These are phyloP conservation scores for Halophytophthora polymorphica DNA, from an alignment of 352 stramenopile species.

Conservation along the genomic window DNA sequence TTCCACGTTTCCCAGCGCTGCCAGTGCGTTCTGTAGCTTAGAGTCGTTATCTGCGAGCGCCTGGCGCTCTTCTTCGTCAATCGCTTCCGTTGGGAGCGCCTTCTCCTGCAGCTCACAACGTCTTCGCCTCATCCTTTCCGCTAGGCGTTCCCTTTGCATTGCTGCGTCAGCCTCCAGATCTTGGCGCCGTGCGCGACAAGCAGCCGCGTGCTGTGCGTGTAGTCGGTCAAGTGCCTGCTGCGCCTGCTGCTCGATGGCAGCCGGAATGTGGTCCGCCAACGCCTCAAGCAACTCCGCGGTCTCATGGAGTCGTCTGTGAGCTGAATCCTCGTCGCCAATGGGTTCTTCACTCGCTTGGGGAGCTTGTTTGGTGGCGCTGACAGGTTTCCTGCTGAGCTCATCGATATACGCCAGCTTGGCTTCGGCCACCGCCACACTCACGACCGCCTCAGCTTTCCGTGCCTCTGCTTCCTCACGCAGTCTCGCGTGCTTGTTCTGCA, in stretches of 20 bases:
- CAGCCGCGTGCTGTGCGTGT: conserved; percentile 15
- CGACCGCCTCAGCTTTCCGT: conserved; percentile 5
- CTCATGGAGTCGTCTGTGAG: conserved; percentile 2
- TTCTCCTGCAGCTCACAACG: conserved; percentile 7
- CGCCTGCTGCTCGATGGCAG: conserved; percentile 19
- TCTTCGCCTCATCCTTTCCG: conserved; percentile 18
- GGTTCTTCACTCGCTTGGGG: neutral
- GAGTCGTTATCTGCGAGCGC: conserved; percentile 10
- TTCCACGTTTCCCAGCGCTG: conserved; percentile 8
- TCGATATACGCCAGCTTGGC: conserved; percentile 17
- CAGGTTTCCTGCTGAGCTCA: neutral
- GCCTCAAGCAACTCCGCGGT: conserved; percentile 17
- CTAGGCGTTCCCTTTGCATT: conserved; percentile 16
- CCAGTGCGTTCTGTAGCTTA: conserved; percentile 9
- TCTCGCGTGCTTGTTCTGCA: conserved; percentile 15
- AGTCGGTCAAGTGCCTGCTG: conserved; percentile 22
- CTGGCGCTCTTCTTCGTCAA: conserved; percentile 14
- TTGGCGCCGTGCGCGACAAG: conserved; percentile 11
- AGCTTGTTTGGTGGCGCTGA: neutral
- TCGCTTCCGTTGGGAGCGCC: neutral
- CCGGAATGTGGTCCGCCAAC: conserved; percentile 18
- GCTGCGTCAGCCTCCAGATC: conserved; percentile 29
- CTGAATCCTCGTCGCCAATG: neutral
- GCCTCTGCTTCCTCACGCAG: conserved; percentile 14
- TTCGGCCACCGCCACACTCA: conserved; percentile 17